Evolutionary conservation across 768 basidiomycete species (phyloP), one percentile per base, ranked within the genome.

Genomic region (Suillus placidus): DNA sequence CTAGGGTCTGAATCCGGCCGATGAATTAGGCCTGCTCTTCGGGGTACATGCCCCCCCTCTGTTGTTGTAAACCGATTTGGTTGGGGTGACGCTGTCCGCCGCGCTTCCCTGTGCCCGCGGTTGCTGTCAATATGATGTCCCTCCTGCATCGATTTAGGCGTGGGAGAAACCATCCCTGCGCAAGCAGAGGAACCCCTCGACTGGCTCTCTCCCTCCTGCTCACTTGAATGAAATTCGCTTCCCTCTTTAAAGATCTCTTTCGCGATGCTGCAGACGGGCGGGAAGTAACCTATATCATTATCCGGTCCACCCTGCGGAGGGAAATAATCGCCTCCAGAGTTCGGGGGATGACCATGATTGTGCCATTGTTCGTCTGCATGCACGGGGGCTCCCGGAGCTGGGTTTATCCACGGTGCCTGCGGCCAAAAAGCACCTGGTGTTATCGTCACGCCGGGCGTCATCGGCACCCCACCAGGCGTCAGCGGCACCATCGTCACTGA

Each of bases 391-490:
- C 88, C 89, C 1, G 87, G 85, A 12, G 86, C 82, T n/a, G 87
- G 79, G 67, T 88, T 88, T 63, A 87, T 80, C 74, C 77, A 80
- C 54, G 83, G 78, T 81, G 85, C 40, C 84, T 87, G 68, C 78
- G 85, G 58, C 87, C 88, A 94, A 76, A 90, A 91, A 45, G 87
- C 86, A 16, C 88, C 90, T 35, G 92, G 91, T 18, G 86, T 87
- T 85, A 93, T 89, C 18, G 87, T 82, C 14, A 86, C 81, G 32
- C 87, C 88, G 1, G 93, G 92, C 0, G 92, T 76, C 67, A 76
- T 60, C 35, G 64, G 62, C 26, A 66, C 62, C 7, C 61, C 65
- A 18, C 57, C 61, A 12, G 67, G 65, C 3, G 61, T 76, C 72
- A 76, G 68, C 14, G 74, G 67, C 26, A 71, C 70, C 34, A 70